phyloP scores from a whole-genome alignment of 129 eudicot genomes.

The Pittosporum tobira region DNA sequence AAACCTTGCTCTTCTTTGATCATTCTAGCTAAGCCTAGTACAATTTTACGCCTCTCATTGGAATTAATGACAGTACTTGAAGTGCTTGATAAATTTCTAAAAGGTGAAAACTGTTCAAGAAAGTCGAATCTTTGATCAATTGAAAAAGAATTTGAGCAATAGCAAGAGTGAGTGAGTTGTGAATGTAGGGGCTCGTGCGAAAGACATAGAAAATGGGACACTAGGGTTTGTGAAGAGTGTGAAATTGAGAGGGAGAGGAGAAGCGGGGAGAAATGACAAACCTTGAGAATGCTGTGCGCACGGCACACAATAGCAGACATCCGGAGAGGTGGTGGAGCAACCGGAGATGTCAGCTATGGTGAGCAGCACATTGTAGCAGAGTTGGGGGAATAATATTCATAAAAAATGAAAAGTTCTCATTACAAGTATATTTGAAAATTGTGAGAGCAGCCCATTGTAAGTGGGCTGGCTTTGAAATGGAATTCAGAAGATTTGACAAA shows the following conservation, averaged over 20 bases:
- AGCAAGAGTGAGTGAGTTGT: conserved; percentile 24
- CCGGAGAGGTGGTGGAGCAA: conserved; percentile 16
- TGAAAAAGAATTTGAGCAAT: conserved; percentile 12
- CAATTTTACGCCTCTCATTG: conserved; percentile 52
- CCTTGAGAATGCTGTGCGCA: conserved; percentile 32
- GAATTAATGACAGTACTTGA: conserved; percentile 32
- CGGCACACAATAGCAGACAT: conserved; percentile 42
- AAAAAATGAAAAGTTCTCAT: no score
- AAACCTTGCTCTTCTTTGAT: conserved; percentile 34
- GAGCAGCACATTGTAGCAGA: not conserved
- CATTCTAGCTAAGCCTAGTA: conserved; percentile 43
- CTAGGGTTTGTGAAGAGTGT: conserved; percentile 13
- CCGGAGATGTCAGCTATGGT: not conserved
- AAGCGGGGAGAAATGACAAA: conserved; percentile 17
- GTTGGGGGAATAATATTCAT: conserved; percentile 5
- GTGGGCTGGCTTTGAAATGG: no score
- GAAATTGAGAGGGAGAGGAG: not conserved
- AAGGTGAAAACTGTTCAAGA: conserved; percentile 50
- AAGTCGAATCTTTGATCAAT: conserved; percentile 24
- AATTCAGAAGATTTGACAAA: no score
- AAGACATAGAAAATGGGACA: not conserved
- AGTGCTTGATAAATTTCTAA: conserved; percentile 3
- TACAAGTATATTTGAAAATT: no score
- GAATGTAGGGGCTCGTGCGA: conserved; percentile 10
- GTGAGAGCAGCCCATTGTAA: no score